Base-by-base conservation (phyloP, 768 basidiomycete species). In the Tubosaeta sp. region DNA sequence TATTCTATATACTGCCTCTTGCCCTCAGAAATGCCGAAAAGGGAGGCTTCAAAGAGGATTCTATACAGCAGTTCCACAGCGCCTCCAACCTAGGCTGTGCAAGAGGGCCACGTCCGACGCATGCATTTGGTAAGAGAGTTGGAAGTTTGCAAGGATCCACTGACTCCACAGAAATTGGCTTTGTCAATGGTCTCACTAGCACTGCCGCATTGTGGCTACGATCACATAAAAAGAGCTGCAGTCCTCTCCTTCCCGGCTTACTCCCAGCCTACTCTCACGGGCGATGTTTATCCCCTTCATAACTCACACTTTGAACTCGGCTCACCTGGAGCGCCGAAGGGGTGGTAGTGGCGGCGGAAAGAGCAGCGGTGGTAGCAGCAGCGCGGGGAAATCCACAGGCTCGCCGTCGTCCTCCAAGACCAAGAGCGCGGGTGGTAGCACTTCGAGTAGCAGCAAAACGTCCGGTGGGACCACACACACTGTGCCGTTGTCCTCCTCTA, bases 291-390 rank as follows among this genome's bases (percentile, higher is more conserved):
- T 67, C 19, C 62, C 67, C 9, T 51, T 58, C 38, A 6, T 64
- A 8, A 56, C 52, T 9, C 36, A 25, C n/a, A 24, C 10, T 14
- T 19, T 48, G 11, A 38, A 35, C 14, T 41, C 38, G 18, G 19
- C 11, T 24, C 53, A 30, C 18, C 25, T 68, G 4, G 39, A 51
- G 12, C 66, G 66, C 19, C 66, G 66, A 21, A 73, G 70, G 55
- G 65, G 71, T 0, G 68, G 71, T 12, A 67, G 72, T 0, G 60
- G 69, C 0, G 59, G 58, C 6, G 62, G 61, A 42, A 58, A 49
- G 25, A 49, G 55, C 2, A 53, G 68, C 6, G 48, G 63, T 1
- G 35, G 57, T 1, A 25, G 58, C 3, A 40, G 59, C 21, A 35
- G 41, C 18, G 41, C 48, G 5, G 55, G 66, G 9, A 53, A 55